phyloP scores from a whole-genome alignment of 1,284 basidiomycete species.

The Pterula multifida region DNA sequence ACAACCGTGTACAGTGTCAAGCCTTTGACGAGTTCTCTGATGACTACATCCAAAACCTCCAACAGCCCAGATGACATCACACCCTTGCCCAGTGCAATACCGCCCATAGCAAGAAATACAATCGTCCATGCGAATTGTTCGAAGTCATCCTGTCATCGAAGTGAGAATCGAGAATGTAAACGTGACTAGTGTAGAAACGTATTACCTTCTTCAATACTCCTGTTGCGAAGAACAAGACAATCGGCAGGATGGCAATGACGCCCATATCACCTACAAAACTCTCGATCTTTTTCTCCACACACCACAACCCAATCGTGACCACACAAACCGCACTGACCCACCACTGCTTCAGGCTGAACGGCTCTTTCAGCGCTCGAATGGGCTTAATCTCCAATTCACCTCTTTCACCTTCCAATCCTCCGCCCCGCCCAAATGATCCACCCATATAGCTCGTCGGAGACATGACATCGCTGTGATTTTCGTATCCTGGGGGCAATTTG shows the following conservation, averaged over 20 bases:
- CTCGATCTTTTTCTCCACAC: conserved; percentile 77
- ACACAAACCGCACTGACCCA: conserved; percentile 83
- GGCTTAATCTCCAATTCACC: conserved; percentile 65
- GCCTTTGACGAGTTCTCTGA: conserved; percentile 62
- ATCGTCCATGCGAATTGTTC: conserved; percentile 93
- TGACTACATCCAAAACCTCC: conserved; percentile 59
- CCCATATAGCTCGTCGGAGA: not conserved
- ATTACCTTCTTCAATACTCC: conserved; percentile 87
- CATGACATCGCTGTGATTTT: not conserved
- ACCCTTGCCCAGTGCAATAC: conserved; percentile 92
- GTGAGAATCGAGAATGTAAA: conserved; percentile 2
- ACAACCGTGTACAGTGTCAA: conserved; percentile 75
- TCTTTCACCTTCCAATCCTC: conserved; percentile 29
- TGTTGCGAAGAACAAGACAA: conserved; percentile 91
- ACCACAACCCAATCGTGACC: conserved; percentile 88
- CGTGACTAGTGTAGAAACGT: conserved; percentile 2
- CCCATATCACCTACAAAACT: conserved; percentile 90
- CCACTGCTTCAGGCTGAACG: conserved; percentile 78
- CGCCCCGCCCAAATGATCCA: not conserved
- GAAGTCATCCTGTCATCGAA: conserved; percentile 68
- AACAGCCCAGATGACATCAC: conserved; percentile 86
- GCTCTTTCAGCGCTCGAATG: conserved; percentile 72
- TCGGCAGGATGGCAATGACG: conserved; percentile 88
- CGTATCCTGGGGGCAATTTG: conserved; percentile 46
- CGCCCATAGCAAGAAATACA: conserved; percentile 96